Evolutionary conservation across 2,329 filamentous ascomycete species (phyloP), one percentile per base, ranked within the genome.

Genomic region (Neonectria sp.): DNA sequence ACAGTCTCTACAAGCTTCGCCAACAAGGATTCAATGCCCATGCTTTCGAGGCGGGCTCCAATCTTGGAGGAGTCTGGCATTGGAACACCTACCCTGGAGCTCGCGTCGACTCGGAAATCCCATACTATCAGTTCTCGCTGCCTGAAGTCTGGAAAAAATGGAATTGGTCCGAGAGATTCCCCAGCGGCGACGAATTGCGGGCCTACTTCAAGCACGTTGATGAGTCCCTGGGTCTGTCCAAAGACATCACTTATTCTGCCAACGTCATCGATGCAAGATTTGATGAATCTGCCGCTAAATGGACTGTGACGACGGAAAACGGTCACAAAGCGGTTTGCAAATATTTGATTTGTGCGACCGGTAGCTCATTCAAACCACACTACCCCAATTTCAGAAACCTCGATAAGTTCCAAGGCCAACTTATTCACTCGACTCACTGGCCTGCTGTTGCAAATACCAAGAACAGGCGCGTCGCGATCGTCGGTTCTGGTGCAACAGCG

Each of bases 271-370:
- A 40, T 37, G 65, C 52, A 15, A 62, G 1, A 29, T 67, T 60
- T 17, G 49, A 68, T 27, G 59, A 63, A 49, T 35, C 70, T 0
- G 64, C 77, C 2, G 76, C 76, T 0, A 75, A 71, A 40, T 89
- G 87, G 87, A 78, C 74, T 0, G 72, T 89, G 15, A 77, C 68
- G 8, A 85, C 83, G 0, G 79, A 79, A 9, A 80, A 81, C 33
- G 85, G 85, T 3, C 68, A 71, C 15, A 71, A 40, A 1, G 82
- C 80, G 17, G 80, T 77, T 11, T 75, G 80, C n/a, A 82, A 78
- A 17, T 88, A 81, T 69, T 77, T 89, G 2, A 70, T 89, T 27
- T 75, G 82, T 9, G 82, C 81, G 11, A 83, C 82, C 2, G 87
- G 87, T 0, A 84, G 85, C 55, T 79, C 83, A 0, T 79, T 82